These are phyloP conservation scores for Podospora comata DNA, from an alignment of 495 filamentous ascomycete genomes.

Conservation along the genomic window DNA sequence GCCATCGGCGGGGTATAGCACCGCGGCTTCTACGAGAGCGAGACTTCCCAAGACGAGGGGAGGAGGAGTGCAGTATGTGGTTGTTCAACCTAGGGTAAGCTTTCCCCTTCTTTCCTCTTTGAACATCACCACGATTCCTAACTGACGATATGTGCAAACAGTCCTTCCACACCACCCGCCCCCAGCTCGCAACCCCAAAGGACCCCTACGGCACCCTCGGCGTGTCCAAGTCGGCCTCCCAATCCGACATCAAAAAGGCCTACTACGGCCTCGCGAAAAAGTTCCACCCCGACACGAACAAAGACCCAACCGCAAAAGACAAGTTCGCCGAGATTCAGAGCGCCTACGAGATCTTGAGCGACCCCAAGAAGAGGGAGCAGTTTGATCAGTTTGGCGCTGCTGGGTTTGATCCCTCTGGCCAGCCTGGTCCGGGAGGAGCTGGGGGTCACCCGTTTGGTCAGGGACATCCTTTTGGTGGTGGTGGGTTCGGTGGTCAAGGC, in stretches of 20 bases:
- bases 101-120: not conserved
- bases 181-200: slow-evolving; percentile 56
- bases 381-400: slow-evolving; percentile 88
- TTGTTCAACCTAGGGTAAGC: slow-evolving; percentile 22
- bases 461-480: slow-evolving; percentile 14
- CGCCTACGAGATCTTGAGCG: slow-evolving; percentile 88
- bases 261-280: slow-evolving; percentile 99
- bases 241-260: slow-evolving; percentile 92
- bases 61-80: not conserved
- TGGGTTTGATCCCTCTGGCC: slow-evolving; percentile 76
- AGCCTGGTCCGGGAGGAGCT: slow-evolving; percentile 61
- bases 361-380: slow-evolving; percentile 84
- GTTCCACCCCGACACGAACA: slow-evolving; percentile 97
- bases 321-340: slow-evolving; percentile 88
- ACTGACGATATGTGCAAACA: slow-evolving; percentile 30
- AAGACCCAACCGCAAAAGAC: slow-evolving; percentile 85
- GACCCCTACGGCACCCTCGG: slow-evolving; percentile 87
- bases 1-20: not conserved
- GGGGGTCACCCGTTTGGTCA: slow-evolving; percentile 49
- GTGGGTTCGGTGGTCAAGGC: slow-evolving; percentile 42
- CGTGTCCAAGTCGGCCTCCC: slow-evolving; percentile 73
- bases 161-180: slow-evolving; percentile 73
- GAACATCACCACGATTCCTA: too few relatives aligned
- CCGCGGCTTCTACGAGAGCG: not conserved
- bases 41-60: not conserved